Evolutionary conservation across 23 red algal species (phyloP).

Genomic region (Gracilariopsis chorda): DNA sequence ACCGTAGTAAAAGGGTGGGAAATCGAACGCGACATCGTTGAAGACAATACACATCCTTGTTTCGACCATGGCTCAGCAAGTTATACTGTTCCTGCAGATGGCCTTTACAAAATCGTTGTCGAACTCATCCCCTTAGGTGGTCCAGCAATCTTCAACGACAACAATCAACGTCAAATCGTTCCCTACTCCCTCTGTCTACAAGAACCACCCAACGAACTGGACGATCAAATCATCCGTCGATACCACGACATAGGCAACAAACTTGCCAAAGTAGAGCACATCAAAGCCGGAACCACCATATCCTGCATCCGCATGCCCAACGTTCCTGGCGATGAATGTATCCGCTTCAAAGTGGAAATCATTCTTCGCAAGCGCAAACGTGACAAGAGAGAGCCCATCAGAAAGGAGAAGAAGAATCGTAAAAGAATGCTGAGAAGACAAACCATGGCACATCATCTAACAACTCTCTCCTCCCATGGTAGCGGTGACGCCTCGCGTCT

Average conservation of each 20-base stretch:
- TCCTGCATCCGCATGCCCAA: conserved; percentile 41
- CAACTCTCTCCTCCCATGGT: background rate
- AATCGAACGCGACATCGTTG: background rate
- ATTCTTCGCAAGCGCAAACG: conserved; percentile 48
- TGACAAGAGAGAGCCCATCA: conserved; percentile 18
- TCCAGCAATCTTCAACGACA: background rate
- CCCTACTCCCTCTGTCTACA: conserved; percentile 33
- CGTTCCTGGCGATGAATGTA: conserved; percentile 23
- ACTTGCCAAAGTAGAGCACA: conserved; percentile 25
- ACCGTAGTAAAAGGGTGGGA: background rate
- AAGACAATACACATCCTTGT: conserved; percentile 27
- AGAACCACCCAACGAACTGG: conserved; percentile 18
- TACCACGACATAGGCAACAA: conserved; percentile 52
- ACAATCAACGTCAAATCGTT: conserved; percentile 8
- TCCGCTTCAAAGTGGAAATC: conserved; percentile 42
- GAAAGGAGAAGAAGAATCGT: conserved; percentile 44
- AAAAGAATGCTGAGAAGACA: conserved; percentile 20
- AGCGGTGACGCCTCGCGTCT: background rate
- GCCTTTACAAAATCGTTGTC: conserved; percentile 34
- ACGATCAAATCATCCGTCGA: conserved; percentile 10
- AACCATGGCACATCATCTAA: background rate
- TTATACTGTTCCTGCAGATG: conserved; percentile 39
- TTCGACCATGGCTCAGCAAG: background rate
- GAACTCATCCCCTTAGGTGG: conserved; percentile 46
- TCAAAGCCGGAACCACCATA: conserved; percentile 43